Evolutionary conservation across 345 rosid species (phyloP), one percentile per base, ranked within the genome.

Genomic region (Salix viminalis): DNA sequence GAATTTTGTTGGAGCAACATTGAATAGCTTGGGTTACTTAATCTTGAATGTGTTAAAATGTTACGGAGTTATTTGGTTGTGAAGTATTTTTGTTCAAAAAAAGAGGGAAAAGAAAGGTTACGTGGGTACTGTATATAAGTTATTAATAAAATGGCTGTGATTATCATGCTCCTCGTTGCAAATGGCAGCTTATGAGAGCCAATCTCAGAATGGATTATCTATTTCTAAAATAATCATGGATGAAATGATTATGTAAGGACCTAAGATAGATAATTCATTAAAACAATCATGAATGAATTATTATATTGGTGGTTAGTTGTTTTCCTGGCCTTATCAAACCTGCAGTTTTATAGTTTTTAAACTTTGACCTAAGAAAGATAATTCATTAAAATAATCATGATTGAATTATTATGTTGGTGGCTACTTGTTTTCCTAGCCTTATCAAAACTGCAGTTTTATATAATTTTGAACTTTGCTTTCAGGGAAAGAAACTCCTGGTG

Each of bases 401-500:
- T 2, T 41, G 28, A 23, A 23, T 58, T 23, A 58, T 58, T 4
- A 23, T 23, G 28, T 9, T 9, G 5, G 64, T 67, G 70, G 30
- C 32, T 41, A 32, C 34, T 69, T 39, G 56, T 70, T 76, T 61
- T 21, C 21, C 41, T 26, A 23, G 11, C 23, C 39, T 44, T 19
- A 16, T 18, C 41, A 26, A 52, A n/a, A 56, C 37, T 44, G 68
- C 69, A 67, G 12, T 52, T 28, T 26, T 46, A 71, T 32, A 65
- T 34, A 34, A 34, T 34, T 34, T 34, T 34, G 37, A 71, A 56
- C 61, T 75, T 73, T 77, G 3, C 77, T 69, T 65, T 82, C 87
- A 96, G 96, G 98, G 97, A 41, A 96, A 91, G 75, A 95, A 92
- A 54, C 97, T 96, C 83, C 79, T 96, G 34, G 98, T 96, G 78